These are phyloP conservation scores for Nothomitra cinnamomea DNA, from an alignment of 2,329 filamentous ascomycete species.

Conservation along the genomic window DNA sequence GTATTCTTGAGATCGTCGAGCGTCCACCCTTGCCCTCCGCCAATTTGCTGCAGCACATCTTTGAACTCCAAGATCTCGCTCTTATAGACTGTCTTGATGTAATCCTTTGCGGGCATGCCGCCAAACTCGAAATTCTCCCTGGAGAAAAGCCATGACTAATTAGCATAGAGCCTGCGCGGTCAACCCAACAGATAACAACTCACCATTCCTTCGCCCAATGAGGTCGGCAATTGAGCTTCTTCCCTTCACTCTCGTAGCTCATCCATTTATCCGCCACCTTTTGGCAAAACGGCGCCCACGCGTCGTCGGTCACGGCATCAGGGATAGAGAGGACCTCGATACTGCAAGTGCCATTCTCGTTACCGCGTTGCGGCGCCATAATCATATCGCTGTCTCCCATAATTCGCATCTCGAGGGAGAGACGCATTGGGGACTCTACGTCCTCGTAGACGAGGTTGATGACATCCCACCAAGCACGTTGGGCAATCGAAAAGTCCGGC, in stretches of 20 bases:
- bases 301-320: conserved; percentile 20
- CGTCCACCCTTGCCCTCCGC: conserved; percentile 23
- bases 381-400: conserved; percentile 26
- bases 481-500: conserved; percentile 26
- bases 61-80: conserved; percentile 24
- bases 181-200: neutral
- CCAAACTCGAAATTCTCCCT: conserved; percentile 17
- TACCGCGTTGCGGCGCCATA: conserved; percentile 28
- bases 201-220: conserved; percentile 32
- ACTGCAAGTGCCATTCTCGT: conserved; percentile 24
- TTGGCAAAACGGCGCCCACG: conserved; percentile 27
- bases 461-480: conserved; percentile 33
- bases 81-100: conserved; percentile 24
- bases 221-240: conserved; percentile 22
- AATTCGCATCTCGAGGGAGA: conserved; percentile 29
- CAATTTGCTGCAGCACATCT: conserved; percentile 20
- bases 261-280: conserved; percentile 27
- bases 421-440: conserved; percentile 23
- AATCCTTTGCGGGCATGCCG: conserved; percentile 17
- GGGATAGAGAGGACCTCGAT: conserved; percentile 28
- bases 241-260: conserved; percentile 20
- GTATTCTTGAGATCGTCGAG: conserved; percentile 21
- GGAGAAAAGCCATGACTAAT: conserved; percentile 3
- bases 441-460: conserved; percentile 28
- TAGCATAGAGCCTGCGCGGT: conserved; percentile 6